These are phyloP conservation scores for Sarocladiaceae sp. DNA, from an alignment of 2,329 filamentous ascomycete species.

Conservation along the genomic window DNA sequence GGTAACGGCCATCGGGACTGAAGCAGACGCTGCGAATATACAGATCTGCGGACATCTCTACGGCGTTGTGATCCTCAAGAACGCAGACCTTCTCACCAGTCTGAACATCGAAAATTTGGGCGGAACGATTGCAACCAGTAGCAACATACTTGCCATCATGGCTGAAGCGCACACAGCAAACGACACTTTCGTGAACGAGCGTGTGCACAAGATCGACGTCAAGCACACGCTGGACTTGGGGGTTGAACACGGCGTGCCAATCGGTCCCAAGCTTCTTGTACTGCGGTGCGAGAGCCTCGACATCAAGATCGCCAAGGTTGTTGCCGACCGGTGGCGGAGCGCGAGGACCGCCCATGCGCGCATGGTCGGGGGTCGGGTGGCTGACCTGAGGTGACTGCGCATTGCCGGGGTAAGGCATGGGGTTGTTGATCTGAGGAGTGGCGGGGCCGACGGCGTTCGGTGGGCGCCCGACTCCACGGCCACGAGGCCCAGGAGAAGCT, in stretches of 20 bases:
- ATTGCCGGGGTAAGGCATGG: slow-evolving; percentile 79
- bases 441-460: slow-evolving; percentile 59
- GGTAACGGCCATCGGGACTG: slow-evolving; percentile 89
- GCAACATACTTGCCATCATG: slow-evolving; percentile 93
- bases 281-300: slow-evolving; percentile 77
- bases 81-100: slow-evolving; percentile 85
- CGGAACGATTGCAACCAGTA: slow-evolving; percentile 95
- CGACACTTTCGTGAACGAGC: slow-evolving; percentile 88
- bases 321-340: slow-evolving; percentile 46
- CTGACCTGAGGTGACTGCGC: slow-evolving; percentile 82
- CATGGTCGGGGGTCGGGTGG: slow-evolving; percentile 73
- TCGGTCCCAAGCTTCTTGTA: slow-evolving; percentile 86
- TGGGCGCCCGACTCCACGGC: slow-evolving; percentile 64
- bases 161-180: slow-evolving; percentile 97
- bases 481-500: slow-evolving; percentile 74
- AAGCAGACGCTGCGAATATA: slow-evolving; percentile 99
- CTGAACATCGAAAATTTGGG: slow-evolving; percentile 95
- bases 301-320: slow-evolving; percentile 78
- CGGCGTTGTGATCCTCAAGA: slow-evolving; percentile 78
- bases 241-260: slow-evolving; percentile 98
- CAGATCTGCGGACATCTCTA: slow-evolving; percentile 74
- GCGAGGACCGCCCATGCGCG: slow-evolving; percentile 47
- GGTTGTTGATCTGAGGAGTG: slow-evolving; percentile 87
- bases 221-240: slow-evolving; percentile 78
- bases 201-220: slow-evolving; percentile 95